A percentile compares a stretch with the other conserved stretches of the same genome.
Evolutionary conservation across 2,329 filamentous ascomycete genomes (phyloP).

Genomic region (Mariannaea sp.): DNA sequence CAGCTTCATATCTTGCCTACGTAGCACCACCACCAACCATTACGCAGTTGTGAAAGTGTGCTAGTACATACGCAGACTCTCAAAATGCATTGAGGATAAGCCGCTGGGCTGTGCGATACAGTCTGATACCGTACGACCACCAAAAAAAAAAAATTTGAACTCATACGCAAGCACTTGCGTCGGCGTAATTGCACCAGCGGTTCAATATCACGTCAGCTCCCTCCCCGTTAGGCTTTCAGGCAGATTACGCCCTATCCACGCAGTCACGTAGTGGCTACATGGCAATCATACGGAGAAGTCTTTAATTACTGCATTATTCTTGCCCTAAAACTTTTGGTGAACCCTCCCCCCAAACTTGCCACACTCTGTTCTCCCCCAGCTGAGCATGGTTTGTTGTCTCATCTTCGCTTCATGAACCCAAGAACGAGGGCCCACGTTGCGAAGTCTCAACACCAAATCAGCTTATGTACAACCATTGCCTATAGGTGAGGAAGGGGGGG

Average conservation of each 20-base stretch:
- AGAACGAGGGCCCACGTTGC: constrained; percentile 23
- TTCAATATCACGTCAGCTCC: constrained; percentile 19
- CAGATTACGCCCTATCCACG: constrained; percentile 14
- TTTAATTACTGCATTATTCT: background rate
- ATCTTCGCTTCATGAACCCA: background rate
- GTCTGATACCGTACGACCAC: no score
- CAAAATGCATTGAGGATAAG: no score
- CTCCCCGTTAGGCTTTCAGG: background rate
- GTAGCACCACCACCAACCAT: no score
- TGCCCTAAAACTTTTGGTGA: no score
- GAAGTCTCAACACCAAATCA: constrained; percentile 15
- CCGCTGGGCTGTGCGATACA: no score
- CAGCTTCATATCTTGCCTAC: no score
- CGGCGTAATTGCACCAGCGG: background rate
- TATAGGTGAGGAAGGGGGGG: background rate
- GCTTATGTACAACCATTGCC: constrained; percentile 7
- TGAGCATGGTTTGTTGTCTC: constrained; percentile 9
- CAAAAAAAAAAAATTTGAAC: no score
- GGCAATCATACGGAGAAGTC: background rate
- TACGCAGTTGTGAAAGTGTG: no score
- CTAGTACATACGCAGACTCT: no score
- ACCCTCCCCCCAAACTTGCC: background rate
- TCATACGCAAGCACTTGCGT: background rate
- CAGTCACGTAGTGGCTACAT: no score
- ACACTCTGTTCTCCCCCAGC: constrained; percentile 1